Base-by-base conservation (phyloP, 208 protist genomes). In the Acanthamoeba polyphaga region DNA sequence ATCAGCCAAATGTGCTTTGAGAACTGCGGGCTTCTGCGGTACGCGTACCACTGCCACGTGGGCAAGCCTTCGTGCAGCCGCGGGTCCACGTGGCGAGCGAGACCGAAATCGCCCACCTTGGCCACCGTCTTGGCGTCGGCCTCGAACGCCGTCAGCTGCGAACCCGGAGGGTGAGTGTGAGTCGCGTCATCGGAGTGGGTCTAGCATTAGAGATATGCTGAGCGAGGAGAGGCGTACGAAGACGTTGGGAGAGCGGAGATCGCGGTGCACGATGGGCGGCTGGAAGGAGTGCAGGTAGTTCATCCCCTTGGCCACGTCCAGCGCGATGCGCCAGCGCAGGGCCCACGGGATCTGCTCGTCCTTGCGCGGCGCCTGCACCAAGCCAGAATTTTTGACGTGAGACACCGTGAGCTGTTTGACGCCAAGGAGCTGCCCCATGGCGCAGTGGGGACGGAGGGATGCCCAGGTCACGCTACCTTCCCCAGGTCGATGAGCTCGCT, bases 31-130 rank as follows among this genome's bases (percentile, higher is more conserved):
- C 38, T 38, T 38, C 38, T 3, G 38, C 38, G 38, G 38, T 38
- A 38, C 38, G 38, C 34, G 49, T 70, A 17, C 95, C 95, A 96
- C n/a, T 92, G 85, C 85, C 85, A 92, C 6, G 85, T 92, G 32
- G 13, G 60, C 7, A 92, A 24, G 10, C 58, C 85, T 38, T 92
- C 85, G 53, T 92, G 17, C 0, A 92, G 49, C n/a, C 17, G 51
- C 32, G 85, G 85, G n/a, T 92, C 58, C 22, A 38, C 51, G 43
- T 92, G 85, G 55, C 85, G 85, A 8, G 85, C 85, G 7, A 92
- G 85, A 93, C 95, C 95, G 84, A 96, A 96, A 92, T 96, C 95
- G 19, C 94, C 95, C 49, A 96, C 89, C 68, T 96, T 96, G 12
- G 95, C 95, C 43, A 46, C 43, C 1, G 43, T 32, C 6, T 91